phyloP scores from a whole-genome alignment of 1,284 basidiomycete species.

The Trichosporon coremiiforme region DNA sequence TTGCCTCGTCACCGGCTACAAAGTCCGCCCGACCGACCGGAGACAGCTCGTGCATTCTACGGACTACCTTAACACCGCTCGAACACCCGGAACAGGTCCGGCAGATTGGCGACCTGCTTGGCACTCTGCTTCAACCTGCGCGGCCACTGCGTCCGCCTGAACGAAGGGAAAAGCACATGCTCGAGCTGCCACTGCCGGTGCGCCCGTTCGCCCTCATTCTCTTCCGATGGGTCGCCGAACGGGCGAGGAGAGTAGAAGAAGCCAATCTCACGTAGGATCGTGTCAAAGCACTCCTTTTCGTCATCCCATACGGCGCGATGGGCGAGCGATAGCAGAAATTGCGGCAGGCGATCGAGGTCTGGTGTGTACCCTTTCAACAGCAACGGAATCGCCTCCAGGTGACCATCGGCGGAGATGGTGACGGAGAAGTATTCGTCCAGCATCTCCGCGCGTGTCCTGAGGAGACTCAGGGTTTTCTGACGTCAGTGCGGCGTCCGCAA shows the following conservation, averaged over 20 bases:
- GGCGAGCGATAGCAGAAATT: constrained; percentile 80
- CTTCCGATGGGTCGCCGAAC: constrained; percentile 32
- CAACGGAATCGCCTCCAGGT: constrained; percentile 74
- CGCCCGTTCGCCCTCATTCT: constrained; percentile 35
- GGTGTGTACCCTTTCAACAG: constrained; percentile 82
- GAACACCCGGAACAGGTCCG: constrained; percentile 86
- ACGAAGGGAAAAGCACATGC: constrained; percentile 80
- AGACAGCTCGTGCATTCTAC: background rate
- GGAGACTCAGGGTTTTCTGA: constrained; percentile 31
- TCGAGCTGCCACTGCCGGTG: constrained; percentile 80
- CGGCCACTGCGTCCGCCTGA: constrained; percentile 63
- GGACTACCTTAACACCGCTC: constrained; percentile 68
- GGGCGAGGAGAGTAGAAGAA: constrained; percentile 80
- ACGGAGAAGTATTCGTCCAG: constrained; percentile 89
- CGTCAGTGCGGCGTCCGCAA: background rate
- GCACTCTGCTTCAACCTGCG: constrained; percentile 50
- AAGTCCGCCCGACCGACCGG: constrained; percentile 7
- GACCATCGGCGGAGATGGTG: constrained; percentile 65
- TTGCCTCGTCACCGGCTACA: constrained; percentile 2
- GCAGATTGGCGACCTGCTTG: constrained; percentile 75
- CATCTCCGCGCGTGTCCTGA: constrained; percentile 71
- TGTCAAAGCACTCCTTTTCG: constrained; percentile 82
- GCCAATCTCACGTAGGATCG: constrained; percentile 84
- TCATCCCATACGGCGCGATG: constrained; percentile 85
- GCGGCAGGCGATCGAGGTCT: constrained; percentile 79